A percentile compares a stretch with the other conserved stretches of the same genome.
These are phyloP conservation scores for Stenogyne calaminthoides DNA, from an alignment of 305 asterid species.

Conservation along the genomic window DNA sequence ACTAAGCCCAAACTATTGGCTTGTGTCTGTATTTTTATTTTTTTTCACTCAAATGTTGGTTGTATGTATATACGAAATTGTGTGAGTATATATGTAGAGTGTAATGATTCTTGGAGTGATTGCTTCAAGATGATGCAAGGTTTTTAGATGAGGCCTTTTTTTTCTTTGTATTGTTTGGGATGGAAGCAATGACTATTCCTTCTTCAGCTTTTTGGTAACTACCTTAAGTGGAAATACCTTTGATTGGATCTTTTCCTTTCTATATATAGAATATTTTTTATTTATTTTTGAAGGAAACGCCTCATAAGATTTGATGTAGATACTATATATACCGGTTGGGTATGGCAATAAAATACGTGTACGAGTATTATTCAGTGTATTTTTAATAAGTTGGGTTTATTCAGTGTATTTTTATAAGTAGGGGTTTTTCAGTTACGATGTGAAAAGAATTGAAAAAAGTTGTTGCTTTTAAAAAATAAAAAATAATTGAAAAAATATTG, in stretches of 20 bases:
- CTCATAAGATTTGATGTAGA: neutral
- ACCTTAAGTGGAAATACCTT: slow-evolving; percentile 47
- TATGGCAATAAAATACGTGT: neutral
- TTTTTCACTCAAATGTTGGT: neutral
- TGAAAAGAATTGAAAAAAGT: too few species aligned
- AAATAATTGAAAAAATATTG: too few species aligned
- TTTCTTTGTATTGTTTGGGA: slow-evolving; percentile 43
- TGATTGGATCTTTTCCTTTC: slow-evolving; percentile 47
- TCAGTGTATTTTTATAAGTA: too few species aligned
- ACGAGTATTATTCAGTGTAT: neutral
- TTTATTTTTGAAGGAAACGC: neutral
- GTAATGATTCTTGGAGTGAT: slow-evolving; percentile 35
- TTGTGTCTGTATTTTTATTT: neutral
- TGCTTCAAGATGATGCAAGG: slow-evolving; percentile 72
- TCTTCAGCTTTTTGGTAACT: slow-evolving; percentile 30
- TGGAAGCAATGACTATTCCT: slow-evolving; percentile 64
- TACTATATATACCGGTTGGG: neutral
- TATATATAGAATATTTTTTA: slow-evolving; percentile 39
- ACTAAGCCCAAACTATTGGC: neutral
- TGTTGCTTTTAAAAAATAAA: too few species aligned
- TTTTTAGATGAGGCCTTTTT: slow-evolving; percentile 5
- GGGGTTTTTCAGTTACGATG: too few species aligned
- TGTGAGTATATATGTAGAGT: slow-evolving; percentile 26
- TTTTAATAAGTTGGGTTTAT: too few species aligned
- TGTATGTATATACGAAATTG: slow-evolving; percentile 9